Base-by-base conservation (phyloP, 169 alveolate genomes). In the Hepatocystis sp. region DNA sequence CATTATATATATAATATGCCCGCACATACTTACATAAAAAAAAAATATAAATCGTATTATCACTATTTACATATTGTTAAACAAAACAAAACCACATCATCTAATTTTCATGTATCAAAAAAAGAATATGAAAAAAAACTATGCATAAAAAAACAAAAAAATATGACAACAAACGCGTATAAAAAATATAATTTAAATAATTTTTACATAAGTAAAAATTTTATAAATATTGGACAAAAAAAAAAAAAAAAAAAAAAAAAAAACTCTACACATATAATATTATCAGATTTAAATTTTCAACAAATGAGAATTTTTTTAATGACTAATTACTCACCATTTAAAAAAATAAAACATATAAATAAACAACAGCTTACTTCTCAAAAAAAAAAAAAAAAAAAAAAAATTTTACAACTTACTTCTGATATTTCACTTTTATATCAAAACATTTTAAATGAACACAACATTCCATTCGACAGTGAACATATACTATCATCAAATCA, bases 1-100 rank as follows among this genome's bases (percentile, higher is more conserved):
- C 88, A 78, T 36, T 78, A 78, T 40, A 61, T 78, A 8, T 78
- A 78, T 23, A 78, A 78, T 40, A 78, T 78, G 88, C 88, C 88
- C 4, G 28, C 51, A 28, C 88, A 78, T 44, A 78, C 88, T 23
- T 40, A 47, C 46, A 21, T 78, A 27, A 44, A 47, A 17, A 78
- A 52, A 8, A 58, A 39, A 47, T 61, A 60, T 19, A 60, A 32
- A 25, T 23, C 28, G 1, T 44, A 23, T n/a, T 81, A 78, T 25
- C 66, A 61, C 28, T 39, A 46, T 58, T 60, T 60, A 28, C 42
- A n/a, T 30, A n/a, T 46, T 40, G 13, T 8, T 3, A 17, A 17
- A 13, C 34, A 61, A 23, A 36, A 42, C 13, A 17, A 4, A 21
- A 1, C 19, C 13, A 23, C 7, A 3, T 39, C 21, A 21, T 52